A percentile compares a stretch with the other conserved stretches of the same genome.
Conservation (phyloP, 805 yeast species). For the Hanseniaspora valbyensis region DNA sequence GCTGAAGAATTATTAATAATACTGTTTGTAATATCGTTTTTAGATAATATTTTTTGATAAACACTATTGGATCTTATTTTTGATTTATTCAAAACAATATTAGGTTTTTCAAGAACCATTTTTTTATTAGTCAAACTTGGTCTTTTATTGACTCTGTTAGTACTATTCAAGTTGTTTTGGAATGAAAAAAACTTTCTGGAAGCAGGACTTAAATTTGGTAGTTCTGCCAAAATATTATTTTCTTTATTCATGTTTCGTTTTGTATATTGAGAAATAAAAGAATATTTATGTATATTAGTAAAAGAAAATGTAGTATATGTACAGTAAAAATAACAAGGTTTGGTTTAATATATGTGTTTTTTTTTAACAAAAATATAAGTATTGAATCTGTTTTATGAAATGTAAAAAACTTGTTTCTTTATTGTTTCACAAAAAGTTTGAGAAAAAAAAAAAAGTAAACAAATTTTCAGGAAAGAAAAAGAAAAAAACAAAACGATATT, state of each 20-base stretch:
- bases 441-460: neutral
- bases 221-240: neutral
- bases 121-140: neutral
- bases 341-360: neutral
- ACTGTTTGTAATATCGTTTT: neutral
- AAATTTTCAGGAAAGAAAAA: neutral
- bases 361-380: too few species aligned
- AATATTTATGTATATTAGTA: neutral
- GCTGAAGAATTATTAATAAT: neutral
- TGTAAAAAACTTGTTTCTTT: neutral
- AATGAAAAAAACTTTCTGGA: neutral
- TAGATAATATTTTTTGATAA: neutral
- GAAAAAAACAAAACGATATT: neutral
- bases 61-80: neutral
- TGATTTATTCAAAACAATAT: neutral
- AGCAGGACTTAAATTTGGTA: neutral
- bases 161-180: neutral
- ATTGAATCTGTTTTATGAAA: neutral
- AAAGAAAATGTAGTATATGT: too few species aligned
- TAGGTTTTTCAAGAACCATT: neutral
- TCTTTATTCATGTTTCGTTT: constrained; percentile 9
- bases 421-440: constrained; percentile 7
- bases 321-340: too few species aligned
- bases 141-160: neutral
- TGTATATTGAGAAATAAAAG: neutral